phyloP scores from a whole-genome alignment of 1,284 basidiomycete genomes.

The Leccinum solheimii region DNA sequence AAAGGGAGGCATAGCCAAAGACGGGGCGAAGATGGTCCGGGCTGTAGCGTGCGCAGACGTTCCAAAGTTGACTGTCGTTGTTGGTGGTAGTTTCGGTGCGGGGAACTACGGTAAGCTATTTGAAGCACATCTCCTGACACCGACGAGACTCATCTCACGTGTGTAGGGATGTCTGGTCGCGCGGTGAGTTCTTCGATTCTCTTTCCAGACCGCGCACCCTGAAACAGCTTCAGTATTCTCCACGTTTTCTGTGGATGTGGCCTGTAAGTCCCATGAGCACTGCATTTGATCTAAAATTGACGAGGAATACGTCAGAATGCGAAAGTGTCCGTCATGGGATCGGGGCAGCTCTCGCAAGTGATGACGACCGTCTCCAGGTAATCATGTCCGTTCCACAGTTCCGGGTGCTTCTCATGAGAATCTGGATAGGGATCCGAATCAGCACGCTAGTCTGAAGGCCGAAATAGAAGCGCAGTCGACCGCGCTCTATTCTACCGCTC shows the following conservation, averaged over 20 bases:
- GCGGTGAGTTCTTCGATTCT: constrained; percentile 55
- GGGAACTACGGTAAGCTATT: constrained; percentile 79
- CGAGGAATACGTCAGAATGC: constrained; percentile 61
- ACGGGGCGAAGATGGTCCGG: constrained; percentile 97
- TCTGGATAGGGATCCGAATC: constrained; percentile 63
- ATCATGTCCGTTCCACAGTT: constrained; percentile 35
- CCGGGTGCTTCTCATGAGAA: constrained; percentile 1
- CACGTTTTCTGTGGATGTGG: constrained; percentile 98
- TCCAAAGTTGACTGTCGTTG: constrained; percentile 90
- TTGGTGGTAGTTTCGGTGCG: constrained; percentile 95
- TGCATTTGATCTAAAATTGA: constrained; percentile 15
- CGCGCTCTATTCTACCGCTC: constrained; percentile 84
- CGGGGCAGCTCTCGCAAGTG: constrained; percentile 87
- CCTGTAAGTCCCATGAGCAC: constrained; percentile 57
- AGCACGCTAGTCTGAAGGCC: constrained; percentile 70
- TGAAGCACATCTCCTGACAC: neutral
- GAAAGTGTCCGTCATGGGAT: constrained; percentile 96
- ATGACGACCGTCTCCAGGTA: constrained; percentile 86
- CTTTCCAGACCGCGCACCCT: constrained; percentile 9
- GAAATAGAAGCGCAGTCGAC: constrained; percentile 88
- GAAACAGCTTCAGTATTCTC: constrained; percentile 66
- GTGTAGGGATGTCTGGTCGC: constrained; percentile 80
- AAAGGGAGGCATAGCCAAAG: constrained; percentile 93
- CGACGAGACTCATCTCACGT: constrained; percentile 16
- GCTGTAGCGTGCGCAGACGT: constrained; percentile 94